Evolutionary conservation across 192 early-diverging fungal genomes (phyloP), one percentile per base, ranked within the genome.

Genomic region (Bifiguratus adelaidae): DNA sequence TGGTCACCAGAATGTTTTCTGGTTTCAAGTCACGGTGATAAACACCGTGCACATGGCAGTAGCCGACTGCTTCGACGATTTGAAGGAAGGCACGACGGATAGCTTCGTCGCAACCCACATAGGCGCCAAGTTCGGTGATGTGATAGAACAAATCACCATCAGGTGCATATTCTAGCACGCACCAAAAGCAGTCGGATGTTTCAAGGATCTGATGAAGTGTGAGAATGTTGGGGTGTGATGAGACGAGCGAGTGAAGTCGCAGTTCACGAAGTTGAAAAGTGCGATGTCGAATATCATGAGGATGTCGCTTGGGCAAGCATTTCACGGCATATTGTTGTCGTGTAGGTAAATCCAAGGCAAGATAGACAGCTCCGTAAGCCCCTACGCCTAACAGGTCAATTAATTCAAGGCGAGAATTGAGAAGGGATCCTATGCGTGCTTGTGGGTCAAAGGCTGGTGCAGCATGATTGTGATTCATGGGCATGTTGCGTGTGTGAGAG

Each of bases 71-170:
- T 47, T 85, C 73, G 24, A 95, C 59, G 23, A 97, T 78, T 71
- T 92, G 87, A 23, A 86, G 61, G 54, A 97, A 77, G 29, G 92
- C 85, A 30, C 73, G 63, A 18, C 85, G 80, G 35, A 91, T 78
- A 21, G 91, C 85, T 32, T 56, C 37, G 60, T 91, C 89, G 32
- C 80, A 77, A 53, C 74, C 77, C 28, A 65, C 41, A 24, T 86
- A 86, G n/a, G 71, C 78, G 30, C 84, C 85, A 11, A 82, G 74
- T 23, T 76, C 78, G 6, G 93, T 91, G 50, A 99, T 96, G 35
- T 83, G 83, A 34, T 88, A 87, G 62, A 99, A 99, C 23, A 99
- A 71, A 74, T 99, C 95, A 43, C 95, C 95, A 38, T 91, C 92
- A 11, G 71, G 69, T 13, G 85, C 88, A 55, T 74, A 81, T 65